Percentiles rank a stretch among this genome's conserved stretches.
Conservation (phyloP, 176 grass and related monocot genomes). For the Triticum turgidum region DNA sequence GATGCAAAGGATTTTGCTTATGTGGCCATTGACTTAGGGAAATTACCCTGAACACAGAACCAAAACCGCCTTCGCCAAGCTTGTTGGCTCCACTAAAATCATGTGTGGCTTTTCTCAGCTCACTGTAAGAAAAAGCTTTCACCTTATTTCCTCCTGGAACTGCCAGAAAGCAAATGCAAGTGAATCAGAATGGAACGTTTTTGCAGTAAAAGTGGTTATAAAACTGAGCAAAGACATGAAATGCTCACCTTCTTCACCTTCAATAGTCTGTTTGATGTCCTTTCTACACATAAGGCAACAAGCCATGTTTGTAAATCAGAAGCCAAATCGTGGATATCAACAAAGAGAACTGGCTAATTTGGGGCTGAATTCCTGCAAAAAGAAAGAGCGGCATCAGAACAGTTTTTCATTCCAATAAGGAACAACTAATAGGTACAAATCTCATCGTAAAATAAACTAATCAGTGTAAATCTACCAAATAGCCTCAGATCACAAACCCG, state of each 20-base stretch:
- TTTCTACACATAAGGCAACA: constrained; percentile 44
- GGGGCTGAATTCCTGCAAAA: background rate
- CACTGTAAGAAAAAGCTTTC: constrained; percentile 68
- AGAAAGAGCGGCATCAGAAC: constrained; percentile 21
- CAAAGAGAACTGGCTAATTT: constrained; percentile 15
- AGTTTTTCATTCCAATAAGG: background rate
- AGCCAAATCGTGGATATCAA: background rate
- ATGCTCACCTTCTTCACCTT: constrained; percentile 33
- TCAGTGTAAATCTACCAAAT: background rate
- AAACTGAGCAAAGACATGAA: background rate
- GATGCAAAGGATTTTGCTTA: background rate
- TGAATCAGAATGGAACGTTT: constrained; percentile 11
- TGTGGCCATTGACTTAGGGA: constrained; percentile 1
- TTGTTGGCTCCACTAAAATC: constrained; percentile 76
- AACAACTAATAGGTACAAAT: background rate
- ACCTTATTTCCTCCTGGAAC: constrained; percentile 47
- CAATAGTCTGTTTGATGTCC: constrained; percentile 24
- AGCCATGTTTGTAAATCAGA: constrained; percentile 32
- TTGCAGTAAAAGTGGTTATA: background rate
- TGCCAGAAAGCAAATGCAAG: constrained; percentile 28
- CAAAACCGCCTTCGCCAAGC: constrained; percentile 81
- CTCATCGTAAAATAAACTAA: background rate
- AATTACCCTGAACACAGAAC: constrained; percentile 82
- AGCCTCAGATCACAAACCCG: background rate
- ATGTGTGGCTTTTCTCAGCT: constrained; percentile 73